A percentile compares a stretch with the other conserved stretches of the same genome.
Conservation (phyloP, 306 rosid genomes). For the Spatholobus suberectus region DNA sequence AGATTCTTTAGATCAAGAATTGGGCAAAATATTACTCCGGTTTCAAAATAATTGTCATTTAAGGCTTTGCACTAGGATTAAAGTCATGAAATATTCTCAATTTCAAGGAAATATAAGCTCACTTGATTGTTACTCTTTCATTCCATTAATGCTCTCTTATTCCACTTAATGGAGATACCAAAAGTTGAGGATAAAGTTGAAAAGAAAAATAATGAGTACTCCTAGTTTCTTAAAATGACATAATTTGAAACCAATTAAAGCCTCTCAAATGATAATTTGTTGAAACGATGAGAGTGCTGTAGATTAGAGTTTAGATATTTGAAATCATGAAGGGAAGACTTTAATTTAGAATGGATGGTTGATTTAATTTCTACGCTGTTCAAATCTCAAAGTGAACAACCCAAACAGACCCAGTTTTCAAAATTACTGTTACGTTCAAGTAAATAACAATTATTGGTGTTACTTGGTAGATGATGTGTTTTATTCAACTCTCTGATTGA, state of each 20-base stretch:
- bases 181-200: not conserved
- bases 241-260: not conserved
- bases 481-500: not conserved
- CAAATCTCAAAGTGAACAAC: not conserved
- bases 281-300: not conserved
- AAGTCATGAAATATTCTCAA: not conserved
- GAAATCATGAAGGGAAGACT: not conserved
- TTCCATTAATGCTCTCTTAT: not conserved
- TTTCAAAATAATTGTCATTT: not conserved
- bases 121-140: not conserved
- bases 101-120: not conserved
- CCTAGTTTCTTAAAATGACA: not conserved
- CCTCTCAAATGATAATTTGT: not conserved
- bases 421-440: slow-evolving; percentile 4
- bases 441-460: not conserved
- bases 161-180: not conserved
- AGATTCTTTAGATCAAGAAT: not conserved
- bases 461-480: slow-evolving; percentile 11
- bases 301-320: not conserved
- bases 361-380: not conserved
- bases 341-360: not conserved
- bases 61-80: not conserved
- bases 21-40: not conserved
- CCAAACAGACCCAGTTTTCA: not conserved
- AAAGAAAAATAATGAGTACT: not conserved